Conservation (phyloP, 768 basidiomycete genomes). For the Termitomyces sp. region DNA sequence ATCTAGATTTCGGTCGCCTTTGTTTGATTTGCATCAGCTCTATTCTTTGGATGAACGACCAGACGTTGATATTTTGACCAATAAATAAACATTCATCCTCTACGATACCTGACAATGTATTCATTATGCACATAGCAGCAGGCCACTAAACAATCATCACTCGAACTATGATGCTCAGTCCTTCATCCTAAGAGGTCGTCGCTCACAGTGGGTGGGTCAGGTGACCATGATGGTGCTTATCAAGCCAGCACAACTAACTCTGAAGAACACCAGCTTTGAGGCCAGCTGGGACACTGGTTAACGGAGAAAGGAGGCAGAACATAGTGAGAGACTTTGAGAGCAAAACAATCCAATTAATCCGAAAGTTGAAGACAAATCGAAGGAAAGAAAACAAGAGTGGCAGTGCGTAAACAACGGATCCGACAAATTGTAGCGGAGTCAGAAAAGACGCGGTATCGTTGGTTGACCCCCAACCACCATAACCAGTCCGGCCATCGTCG, state of each 20-base stretch:
- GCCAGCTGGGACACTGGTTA: not conserved
- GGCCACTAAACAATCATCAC: too few relatives aligned
- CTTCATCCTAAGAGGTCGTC: too few relatives aligned
- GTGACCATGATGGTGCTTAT: not conserved
- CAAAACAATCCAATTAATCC: too few relatives aligned
- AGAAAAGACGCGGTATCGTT: conserved; percentile 34
- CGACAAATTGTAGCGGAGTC: conserved; percentile 41
- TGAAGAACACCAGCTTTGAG: too few relatives aligned
- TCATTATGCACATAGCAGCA: not conserved
- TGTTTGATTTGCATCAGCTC: not conserved
- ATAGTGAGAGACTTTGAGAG: not conserved
- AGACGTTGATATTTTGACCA: not conserved
- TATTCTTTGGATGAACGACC: not conserved
- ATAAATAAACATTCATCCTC: not conserved
- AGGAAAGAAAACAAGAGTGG: conserved; percentile 2
- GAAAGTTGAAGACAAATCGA: not conserved
- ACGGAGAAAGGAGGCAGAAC: too few relatives aligned
- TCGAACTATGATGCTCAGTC: too few relatives aligned
- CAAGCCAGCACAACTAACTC: not conserved
- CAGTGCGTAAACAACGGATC: conserved; percentile 22
- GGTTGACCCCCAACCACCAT: conserved; percentile 45
- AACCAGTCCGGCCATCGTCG: conserved; percentile 24
- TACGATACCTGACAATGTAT: not conserved
- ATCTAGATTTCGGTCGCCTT: not conserved
- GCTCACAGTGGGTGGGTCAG: not conserved